Conservation (phyloP, 1,139 yeast species). For the Sugiyamaella pinicola region DNA sequence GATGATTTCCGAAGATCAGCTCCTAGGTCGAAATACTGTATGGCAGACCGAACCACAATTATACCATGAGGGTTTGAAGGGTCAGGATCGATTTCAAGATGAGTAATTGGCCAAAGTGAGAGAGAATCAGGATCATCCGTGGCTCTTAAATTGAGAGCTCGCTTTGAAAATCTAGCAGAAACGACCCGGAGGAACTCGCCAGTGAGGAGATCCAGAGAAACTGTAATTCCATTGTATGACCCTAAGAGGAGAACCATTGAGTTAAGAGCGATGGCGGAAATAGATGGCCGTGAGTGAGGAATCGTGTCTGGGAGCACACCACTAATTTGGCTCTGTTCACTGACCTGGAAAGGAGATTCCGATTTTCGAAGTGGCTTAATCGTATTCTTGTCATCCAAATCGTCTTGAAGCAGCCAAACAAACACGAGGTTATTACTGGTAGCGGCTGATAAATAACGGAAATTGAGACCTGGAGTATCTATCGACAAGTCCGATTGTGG, state of each 20-base stretch:
- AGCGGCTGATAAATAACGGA: slow-evolving; percentile 52
- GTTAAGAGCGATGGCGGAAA: slow-evolving; percentile 47
- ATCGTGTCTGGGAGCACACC: slow-evolving; percentile 1
- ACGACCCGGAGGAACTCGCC: slow-evolving; percentile 58
- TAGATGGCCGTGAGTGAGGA: slow-evolving; percentile 32
- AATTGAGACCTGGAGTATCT: slow-evolving; percentile 57
- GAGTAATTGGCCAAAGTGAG: slow-evolving; percentile 46
- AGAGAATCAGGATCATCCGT: slow-evolving; percentile 25
- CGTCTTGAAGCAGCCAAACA: slow-evolving; percentile 48
- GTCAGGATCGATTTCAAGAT: slow-evolving; percentile 50
- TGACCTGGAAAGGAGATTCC: slow-evolving; percentile 39
- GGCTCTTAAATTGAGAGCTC: slow-evolving; percentile 41
- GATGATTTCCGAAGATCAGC: slow-evolving; percentile 35
- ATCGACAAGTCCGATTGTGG: slow-evolving; percentile 36
- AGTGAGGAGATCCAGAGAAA: slow-evolving; percentile 62
- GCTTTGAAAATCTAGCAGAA: slow-evolving; percentile 51
- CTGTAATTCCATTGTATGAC: slow-evolving; percentile 63
- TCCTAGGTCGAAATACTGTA: slow-evolving; percentile 69
- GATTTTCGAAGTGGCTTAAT: slow-evolving; percentile 37
- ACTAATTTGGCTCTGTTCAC: slow-evolving; percentile 10
- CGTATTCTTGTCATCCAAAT: slow-evolving; percentile 31
- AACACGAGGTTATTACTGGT: slow-evolving; percentile 44
- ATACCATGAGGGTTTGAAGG: slow-evolving; percentile 54
- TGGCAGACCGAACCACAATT: slow-evolving; percentile 55
- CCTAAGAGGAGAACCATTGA: slow-evolving; percentile 56